Base-by-base conservation (phyloP, 1,284 basidiomycete genomes). In the Microbotryum silenes-acaulis region DNA sequence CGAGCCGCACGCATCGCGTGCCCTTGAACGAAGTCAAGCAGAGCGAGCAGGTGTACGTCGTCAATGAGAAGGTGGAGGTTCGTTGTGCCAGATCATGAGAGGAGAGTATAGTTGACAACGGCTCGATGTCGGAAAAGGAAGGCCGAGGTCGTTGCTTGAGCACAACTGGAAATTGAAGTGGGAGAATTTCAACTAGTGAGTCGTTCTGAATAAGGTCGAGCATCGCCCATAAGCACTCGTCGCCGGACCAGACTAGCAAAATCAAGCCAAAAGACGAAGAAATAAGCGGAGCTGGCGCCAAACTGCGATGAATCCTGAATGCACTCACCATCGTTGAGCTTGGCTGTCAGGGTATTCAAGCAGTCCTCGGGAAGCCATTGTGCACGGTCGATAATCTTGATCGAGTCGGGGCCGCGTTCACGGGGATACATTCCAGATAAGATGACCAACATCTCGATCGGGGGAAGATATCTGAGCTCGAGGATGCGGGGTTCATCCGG, bases 1-100 rank as follows among this genome's bases (percentile, higher is more conserved):
- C 72, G 27, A 90, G 77, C 60, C 81, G 78, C 14, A 88, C 71
- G 71, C 88, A 89, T 64, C 81, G 80, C 0, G 80, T 77, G 50
- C 88, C 88, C 71, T 86, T 88, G 63, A 82, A 76, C 3, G 81
- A 79, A 23, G 80, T 79, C n/a, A 89, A 75, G 72, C 88, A 89
- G 46, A 89, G 81, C 33, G 82, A 78, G 71, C 88, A 89, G 51
- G 77, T 74, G 73, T 85, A 85, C 0, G 85, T 82, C 33, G 77
- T 79, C 59, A 52, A 78, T 4, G 82, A 79, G 71, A 89, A 89
- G 20, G 47, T 56, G 2, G 52, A 48, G 49, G 51, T n/a, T 9
- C 52, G 29, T 18, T 29, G 47, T 20, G 57, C 21, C 16, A 46
- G 52, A 42, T 67, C 58, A 57, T 67, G 60, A 2, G 58, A 54